Conservation (phyloP, 1,284 basidiomycete genomes). For the Xerocomus minutiporus region DNA sequence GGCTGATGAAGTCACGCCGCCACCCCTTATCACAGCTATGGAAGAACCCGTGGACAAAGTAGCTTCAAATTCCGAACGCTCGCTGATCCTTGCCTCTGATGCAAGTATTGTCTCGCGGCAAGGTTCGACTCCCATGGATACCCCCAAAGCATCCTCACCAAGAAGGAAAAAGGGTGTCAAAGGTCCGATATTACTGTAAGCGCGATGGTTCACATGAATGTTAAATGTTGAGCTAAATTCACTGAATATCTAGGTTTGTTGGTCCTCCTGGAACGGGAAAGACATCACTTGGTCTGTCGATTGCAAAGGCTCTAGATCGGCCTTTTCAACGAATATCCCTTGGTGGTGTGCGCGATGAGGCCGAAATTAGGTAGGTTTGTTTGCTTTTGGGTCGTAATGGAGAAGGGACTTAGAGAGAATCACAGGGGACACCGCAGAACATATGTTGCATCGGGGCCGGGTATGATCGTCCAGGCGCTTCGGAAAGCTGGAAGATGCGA, state of each 20-base stretch:
- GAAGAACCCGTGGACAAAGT: conserved; percentile 3
- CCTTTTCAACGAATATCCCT: conserved; percentile 93
- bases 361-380: conserved; percentile 61
- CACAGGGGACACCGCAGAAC: conserved; percentile 76
- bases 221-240: background rate
- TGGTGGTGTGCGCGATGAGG: conserved; percentile 87
- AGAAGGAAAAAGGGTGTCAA: conserved; percentile 46
- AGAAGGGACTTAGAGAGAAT: conserved; percentile 2
- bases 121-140: conserved; percentile 4
- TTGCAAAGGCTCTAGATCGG: conserved; percentile 75
- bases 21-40: background rate
- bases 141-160: conserved; percentile 4
- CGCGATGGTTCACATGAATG: conserved; percentile 5
- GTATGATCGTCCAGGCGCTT: conserved; percentile 83
- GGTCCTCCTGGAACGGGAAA: conserved; percentile 84
- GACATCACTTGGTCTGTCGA: conserved; percentile 81
- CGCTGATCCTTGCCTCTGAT: conserved; percentile 18
- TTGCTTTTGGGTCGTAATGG: background rate
- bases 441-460: conserved; percentile 86
- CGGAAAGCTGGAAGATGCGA: conserved; percentile 81
- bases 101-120: conserved; percentile 7
- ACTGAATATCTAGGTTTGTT: conserved; percentile 50
- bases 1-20: conserved; percentile 29
- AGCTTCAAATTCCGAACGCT: conserved; percentile 15
- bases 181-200: conserved; percentile 79